Conservation (phyloP, 345 rosid species). For the Populus nigra region DNA sequence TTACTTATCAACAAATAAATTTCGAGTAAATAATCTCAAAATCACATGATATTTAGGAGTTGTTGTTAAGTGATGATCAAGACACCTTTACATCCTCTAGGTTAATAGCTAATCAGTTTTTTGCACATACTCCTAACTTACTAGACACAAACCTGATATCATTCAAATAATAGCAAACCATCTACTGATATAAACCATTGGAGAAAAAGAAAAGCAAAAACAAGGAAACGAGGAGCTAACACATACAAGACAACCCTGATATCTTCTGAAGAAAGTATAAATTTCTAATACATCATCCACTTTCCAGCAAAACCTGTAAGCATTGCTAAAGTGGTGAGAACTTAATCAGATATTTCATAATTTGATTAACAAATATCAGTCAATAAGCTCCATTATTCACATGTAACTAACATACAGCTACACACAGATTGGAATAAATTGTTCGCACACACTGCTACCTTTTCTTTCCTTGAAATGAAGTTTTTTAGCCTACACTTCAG, state of each 20-base stretch:
- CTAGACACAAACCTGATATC: background rate
- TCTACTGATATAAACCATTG: background rate
- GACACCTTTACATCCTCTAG: background rate
- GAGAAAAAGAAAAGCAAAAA: background rate
- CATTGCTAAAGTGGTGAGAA: background rate
- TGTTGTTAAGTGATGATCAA: background rate
- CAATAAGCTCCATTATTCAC: background rate
- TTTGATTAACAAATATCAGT: background rate
- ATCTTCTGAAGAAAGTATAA: background rate
- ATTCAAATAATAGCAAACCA: background rate
- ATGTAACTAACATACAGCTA: background rate
- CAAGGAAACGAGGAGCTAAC: background rate
- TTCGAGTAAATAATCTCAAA: background rate
- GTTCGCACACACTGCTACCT: background rate
- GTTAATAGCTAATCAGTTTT: background rate
- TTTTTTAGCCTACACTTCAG: background rate
- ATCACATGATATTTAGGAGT: background rate
- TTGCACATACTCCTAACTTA: background rate
- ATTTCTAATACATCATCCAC: background rate
- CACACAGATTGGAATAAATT: background rate
- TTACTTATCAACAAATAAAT: background rate
- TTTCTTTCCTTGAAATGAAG: background rate
- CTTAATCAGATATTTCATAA: background rate
- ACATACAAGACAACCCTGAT: background rate
- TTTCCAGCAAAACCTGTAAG: background rate